Base-by-base conservation (phyloP, 78 protist species). In the Dictyostelium firmibasis region DNA sequence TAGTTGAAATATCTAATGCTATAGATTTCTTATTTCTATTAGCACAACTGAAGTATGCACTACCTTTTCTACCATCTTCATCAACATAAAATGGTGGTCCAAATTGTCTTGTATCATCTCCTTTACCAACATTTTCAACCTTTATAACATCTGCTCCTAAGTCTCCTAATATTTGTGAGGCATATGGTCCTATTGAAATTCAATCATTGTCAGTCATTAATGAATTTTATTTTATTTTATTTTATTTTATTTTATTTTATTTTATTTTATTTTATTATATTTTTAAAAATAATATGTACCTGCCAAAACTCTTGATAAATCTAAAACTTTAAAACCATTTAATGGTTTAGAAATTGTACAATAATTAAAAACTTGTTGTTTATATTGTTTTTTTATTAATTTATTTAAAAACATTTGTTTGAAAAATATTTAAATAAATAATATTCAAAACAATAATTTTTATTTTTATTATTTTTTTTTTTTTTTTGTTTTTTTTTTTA, bases 101-200 rank as follows among this genome's bases (percentile, higher is more conserved):
- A 91, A 78, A 95, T 16, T 29, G 25, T 60, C 97, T 92, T 69
- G 97, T 95, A 33, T 89, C 95, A 69, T 95, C 97, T 50, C 97
- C 97, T 25, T 75, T 70, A 7, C 25, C 75, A 4, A 87, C 74
- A 27, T 35, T 25, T 69, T 95, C 97, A 8, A 95, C 85, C 36
- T 95, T 95, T n/a, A 95, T 88, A 3, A 95, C 88, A 1, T 88
- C 82, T 6, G 97, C 97, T 25, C 97, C 97, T 7, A 93, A 43
- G 53, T 93, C 96, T 83, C 88, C 96, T 2, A 92, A 27, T 20
- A 79, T 16, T 62, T 92, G 96, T 7, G 96, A 43, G 18, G 84
- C 57, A 82, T 87, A 92, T 50, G 96, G 96, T 67, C 96, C n/a
- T n/a, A n/a, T n/a, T n/a, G n/a, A n/a, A n/a, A n/a, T n/a, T n/a